A percentile compares a stretch with the other conserved stretches of the same genome.
Conservation (phyloP, 2,329 filamentous ascomycete genomes). For the Fusarium vanettenii region DNA sequence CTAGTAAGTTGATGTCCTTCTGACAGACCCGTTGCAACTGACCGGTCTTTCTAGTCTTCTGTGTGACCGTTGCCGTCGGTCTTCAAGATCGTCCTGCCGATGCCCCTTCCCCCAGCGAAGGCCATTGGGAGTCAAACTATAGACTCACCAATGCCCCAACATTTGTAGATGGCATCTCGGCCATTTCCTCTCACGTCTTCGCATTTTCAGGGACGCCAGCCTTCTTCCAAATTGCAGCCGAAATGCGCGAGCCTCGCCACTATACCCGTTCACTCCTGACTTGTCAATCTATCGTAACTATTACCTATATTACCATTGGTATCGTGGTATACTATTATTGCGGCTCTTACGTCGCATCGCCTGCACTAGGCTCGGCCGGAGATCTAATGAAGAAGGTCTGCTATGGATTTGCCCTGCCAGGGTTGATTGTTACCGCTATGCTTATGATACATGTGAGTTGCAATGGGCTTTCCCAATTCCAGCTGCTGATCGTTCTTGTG, state of each 20-base stretch:
- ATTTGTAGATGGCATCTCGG: constrained; percentile 45
- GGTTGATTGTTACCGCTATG: constrained; percentile 39
- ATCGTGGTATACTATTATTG: constrained; percentile 58
- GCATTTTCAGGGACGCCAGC: constrained; percentile 50
- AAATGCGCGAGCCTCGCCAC: constrained; percentile 45
- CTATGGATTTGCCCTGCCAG: constrained; percentile 52
- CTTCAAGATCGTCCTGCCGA: constrained; percentile 45
- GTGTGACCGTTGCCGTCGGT: constrained; percentile 44
- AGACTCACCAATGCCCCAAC: constrained; percentile 44
- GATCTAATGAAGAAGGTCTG: constrained; percentile 53
- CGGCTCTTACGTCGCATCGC: constrained; percentile 57
- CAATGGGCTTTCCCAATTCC: no score
- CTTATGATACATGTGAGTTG: constrained; percentile 40
- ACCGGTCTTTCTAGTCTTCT: constrained; percentile 22
- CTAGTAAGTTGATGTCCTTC: constrained; percentile 30
- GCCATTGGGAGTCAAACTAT: constrained; percentile 42
- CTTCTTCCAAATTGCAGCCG: constrained; percentile 47
- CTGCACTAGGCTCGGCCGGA: constrained; percentile 58
- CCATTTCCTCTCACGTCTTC: constrained; percentile 48
- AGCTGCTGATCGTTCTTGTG: neutral
- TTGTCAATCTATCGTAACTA: constrained; percentile 41
- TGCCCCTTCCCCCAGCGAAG: constrained; percentile 43
- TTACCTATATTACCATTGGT: constrained; percentile 47
- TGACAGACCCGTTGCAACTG: neutral
- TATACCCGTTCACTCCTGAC: constrained; percentile 42